Conservation (phyloP, 371 early-diverging fungal genomes). For the Lichtheimia ornata region DNA sequence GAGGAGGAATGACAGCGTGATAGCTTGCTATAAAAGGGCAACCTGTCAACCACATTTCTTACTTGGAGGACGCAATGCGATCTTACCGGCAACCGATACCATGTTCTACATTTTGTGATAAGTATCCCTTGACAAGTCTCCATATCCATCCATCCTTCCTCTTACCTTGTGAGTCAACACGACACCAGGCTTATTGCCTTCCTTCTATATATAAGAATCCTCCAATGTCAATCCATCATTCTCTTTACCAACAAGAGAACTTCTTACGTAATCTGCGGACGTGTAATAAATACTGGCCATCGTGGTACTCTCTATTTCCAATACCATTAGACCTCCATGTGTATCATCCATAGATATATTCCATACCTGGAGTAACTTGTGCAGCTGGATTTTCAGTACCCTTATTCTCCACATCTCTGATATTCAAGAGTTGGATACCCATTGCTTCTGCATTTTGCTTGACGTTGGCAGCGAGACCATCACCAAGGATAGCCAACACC, state of each 20-base stretch:
- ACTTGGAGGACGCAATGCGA: neutral
- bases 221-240: too few species aligned
- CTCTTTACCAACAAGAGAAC: neutral
- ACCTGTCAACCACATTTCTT: neutral
- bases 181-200: conserved; percentile 33
- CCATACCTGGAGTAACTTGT: conserved; percentile 2
- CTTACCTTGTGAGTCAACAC: conserved; percentile 51
- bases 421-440: conserved; percentile 26
- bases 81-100: conserved; percentile 14
- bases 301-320: conserved; percentile 28
- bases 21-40: conserved; percentile 33
- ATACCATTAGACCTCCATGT: neutral
- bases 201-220: neutral
- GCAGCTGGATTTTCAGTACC: conserved; percentile 29
- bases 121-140: neutral
- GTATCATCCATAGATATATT: neutral
- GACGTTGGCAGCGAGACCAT: conserved; percentile 19
- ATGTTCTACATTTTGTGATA: conserved; percentile 2
- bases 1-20: conserved; percentile 42
- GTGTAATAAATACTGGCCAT: conserved; percentile 44
- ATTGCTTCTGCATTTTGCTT: conserved; percentile 7
- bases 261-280: neutral
- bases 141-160: conserved; percentile 1
- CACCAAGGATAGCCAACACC: conserved; percentile 39
- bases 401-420: conserved; percentile 34